Evolutionary conservation across 495 filamentous ascomycete species (phyloP).

Genomic region (Sordaria brevicollis): DNA sequence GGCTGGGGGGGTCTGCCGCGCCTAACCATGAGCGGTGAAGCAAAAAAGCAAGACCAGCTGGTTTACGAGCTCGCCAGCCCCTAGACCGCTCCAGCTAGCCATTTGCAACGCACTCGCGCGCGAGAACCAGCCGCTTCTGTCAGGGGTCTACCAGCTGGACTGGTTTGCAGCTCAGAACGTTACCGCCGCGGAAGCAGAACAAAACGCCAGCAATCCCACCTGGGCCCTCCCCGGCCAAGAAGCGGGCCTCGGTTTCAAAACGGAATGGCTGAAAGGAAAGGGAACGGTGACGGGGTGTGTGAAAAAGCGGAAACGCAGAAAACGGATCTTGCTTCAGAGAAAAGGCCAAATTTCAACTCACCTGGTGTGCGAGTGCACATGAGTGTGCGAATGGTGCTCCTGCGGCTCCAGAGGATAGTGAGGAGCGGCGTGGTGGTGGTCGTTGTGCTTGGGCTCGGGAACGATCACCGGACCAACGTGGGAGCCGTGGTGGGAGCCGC

Average conservation of each 20-base stretch:
- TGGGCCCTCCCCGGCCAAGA: not conserved
- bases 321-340: slow-evolving; percentile 6
- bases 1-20: not conserved
- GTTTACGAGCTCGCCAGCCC: not conserved
- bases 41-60: not conserved
- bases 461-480: not conserved
- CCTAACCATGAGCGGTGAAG: not conserved
- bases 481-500: not conserved
- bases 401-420: not conserved
- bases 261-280: not conserved
- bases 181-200: not conserved
- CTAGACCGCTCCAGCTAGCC: not conserved
- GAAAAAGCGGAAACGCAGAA: slow-evolving; percentile 5
- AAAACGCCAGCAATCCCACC: not conserved
- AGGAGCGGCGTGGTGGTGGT: not conserved
- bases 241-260: not conserved
- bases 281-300: not conserved
- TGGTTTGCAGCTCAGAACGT: not conserved
- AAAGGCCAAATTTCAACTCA: slow-evolving; percentile 19
- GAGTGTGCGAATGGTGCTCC: not conserved
- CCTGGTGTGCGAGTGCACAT: slow-evolving; percentile 5
- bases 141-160: not conserved
- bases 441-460: not conserved
- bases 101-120: not conserved
- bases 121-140: not conserved